A percentile compares a stretch with the other conserved stretches of the same genome.
These are phyloP conservation scores for Termitomyces eurrhizus DNA, from an alignment of 768 basidiomycete species.

Conservation along the genomic window DNA sequence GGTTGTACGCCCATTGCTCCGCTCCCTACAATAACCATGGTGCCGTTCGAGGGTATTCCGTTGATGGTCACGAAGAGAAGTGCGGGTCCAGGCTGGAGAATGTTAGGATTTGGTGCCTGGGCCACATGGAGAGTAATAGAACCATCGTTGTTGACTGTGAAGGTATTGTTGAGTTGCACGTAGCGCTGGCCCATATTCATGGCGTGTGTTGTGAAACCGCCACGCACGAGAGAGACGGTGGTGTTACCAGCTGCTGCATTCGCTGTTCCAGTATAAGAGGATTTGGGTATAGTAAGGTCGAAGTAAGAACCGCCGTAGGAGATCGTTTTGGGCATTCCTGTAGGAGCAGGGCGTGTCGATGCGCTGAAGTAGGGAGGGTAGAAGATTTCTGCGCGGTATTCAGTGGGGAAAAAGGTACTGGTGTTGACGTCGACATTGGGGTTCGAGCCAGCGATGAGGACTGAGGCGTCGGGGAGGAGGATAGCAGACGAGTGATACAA, in stretches of 20 bases:
- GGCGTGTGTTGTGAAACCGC: slow-evolving; percentile 80
- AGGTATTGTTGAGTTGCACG: slow-evolving; percentile 69
- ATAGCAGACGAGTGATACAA: slow-evolving; percentile 83
- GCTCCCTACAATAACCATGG: slow-evolving; percentile 62
- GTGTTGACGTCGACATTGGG: slow-evolving; percentile 83
- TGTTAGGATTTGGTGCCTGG: slow-evolving; percentile 78
- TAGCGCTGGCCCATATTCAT: slow-evolving; percentile 89
- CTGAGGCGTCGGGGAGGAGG: slow-evolving; percentile 75
- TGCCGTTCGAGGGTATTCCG: slow-evolving; percentile 71
- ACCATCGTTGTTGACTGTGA: slow-evolving; percentile 68
- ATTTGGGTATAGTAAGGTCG: slow-evolving; percentile 64
- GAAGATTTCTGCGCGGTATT: slow-evolving; percentile 82
- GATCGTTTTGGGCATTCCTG: slow-evolving; percentile 66
- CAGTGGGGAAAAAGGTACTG: slow-evolving; percentile 62
- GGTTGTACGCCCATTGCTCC: slow-evolving; percentile 65
- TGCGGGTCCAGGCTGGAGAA: slow-evolving; percentile 82
- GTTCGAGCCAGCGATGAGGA: slow-evolving; percentile 90
- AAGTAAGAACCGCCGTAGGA: slow-evolving; percentile 83
- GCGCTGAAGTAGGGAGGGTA: slow-evolving; percentile 90
- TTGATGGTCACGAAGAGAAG: slow-evolving; percentile 67
- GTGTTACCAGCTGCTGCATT: slow-evolving; percentile 74
- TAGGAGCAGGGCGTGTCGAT: slow-evolving; percentile 60
- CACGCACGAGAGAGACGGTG: slow-evolving; percentile 72
- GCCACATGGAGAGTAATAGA: slow-evolving; percentile 76
- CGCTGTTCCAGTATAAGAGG: slow-evolving; percentile 61